Evolutionary conservation across 805 yeast species (phyloP).

Genomic region (Yarrowia yakushimensis): DNA sequence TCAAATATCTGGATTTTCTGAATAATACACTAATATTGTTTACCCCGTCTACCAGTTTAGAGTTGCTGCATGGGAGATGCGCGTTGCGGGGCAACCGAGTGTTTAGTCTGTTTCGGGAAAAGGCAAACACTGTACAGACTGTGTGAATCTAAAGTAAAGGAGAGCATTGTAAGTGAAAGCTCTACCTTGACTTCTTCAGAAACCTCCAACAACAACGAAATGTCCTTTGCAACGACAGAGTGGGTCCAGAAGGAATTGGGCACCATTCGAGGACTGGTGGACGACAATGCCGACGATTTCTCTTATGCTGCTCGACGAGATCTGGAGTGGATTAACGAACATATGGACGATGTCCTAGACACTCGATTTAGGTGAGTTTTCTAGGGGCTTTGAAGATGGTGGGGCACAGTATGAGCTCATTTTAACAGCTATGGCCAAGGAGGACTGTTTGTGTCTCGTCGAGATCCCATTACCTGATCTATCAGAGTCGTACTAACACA

Average conservation of each 20-base stretch:
- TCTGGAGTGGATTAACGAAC: constrained; percentile 44
- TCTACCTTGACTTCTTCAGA: background rate
- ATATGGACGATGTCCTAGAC: constrained; percentile 40
- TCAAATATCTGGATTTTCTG: no score
- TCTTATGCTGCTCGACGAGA: constrained; percentile 43
- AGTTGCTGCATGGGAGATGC: background rate
- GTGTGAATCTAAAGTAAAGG: background rate
- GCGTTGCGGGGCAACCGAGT: constrained; percentile 20
- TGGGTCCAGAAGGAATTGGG: constrained; percentile 49
- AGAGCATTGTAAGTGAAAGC: background rate
- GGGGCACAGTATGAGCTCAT: no score
- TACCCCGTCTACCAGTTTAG: background rate
- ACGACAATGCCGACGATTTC: constrained; percentile 42
- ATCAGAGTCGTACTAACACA: background rate
- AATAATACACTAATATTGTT: no score
- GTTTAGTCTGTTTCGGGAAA: constrained; percentile 21
- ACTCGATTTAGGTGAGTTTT: constrained; percentile 33
- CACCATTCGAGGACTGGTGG: constrained; percentile 42
- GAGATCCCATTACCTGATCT: background rate
- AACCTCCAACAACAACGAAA: background rate
- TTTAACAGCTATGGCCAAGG: background rate
- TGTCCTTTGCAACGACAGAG: constrained; percentile 46
- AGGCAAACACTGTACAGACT: constrained; percentile 17
- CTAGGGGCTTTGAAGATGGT: background rate
- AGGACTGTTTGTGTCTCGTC: background rate